These are phyloP conservation scores for Raffaelea albimanens DNA, from an alignment of 2,329 filamentous ascomycete species.

Conservation along the genomic window DNA sequence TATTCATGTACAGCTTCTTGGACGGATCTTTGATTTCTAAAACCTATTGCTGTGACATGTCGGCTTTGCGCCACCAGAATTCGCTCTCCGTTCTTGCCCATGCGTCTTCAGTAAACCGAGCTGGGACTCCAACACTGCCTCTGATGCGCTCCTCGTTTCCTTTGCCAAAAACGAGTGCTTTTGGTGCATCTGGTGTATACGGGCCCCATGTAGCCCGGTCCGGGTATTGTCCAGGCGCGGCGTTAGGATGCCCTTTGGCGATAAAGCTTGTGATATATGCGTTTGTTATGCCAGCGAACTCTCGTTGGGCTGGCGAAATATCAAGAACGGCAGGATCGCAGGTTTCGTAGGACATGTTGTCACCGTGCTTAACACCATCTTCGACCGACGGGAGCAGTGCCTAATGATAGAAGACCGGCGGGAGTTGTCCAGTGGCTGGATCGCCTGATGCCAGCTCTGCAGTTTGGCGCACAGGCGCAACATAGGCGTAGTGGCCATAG, in stretches of 20 bases:
- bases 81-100: conserved; percentile 32
- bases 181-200: background rate
- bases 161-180: conserved; percentile 33
- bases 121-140: conserved; percentile 23
- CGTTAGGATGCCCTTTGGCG: conserved; percentile 24
- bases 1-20: too few relatives aligned
- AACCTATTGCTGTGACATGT: background rate
- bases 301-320: conserved; percentile 28
- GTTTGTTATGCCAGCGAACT: conserved; percentile 31
- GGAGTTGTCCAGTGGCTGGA: background rate
- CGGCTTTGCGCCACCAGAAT: conserved; percentile 34
- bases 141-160: conserved; percentile 38
- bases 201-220: background rate
- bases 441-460: conserved; percentile 17
- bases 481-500: conserved; percentile 45
- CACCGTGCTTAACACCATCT: conserved; percentile 35
- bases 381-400: conserved; percentile 33
- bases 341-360: conserved; percentile 38
- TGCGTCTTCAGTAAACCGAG: conserved; percentile 27
- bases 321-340: conserved; percentile 24
- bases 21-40: too few relatives aligned
- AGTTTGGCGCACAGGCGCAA: conserved; percentile 39
- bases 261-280: conserved; percentile 40
- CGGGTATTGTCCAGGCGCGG: background rate
- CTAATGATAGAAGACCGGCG: conserved; percentile 36